A percentile compares a stretch with the other conserved stretches of the same genome.
Evolutionary conservation across 352 stramenopile species (phyloP).

Genomic region (Phytophthora ramorum): DNA sequence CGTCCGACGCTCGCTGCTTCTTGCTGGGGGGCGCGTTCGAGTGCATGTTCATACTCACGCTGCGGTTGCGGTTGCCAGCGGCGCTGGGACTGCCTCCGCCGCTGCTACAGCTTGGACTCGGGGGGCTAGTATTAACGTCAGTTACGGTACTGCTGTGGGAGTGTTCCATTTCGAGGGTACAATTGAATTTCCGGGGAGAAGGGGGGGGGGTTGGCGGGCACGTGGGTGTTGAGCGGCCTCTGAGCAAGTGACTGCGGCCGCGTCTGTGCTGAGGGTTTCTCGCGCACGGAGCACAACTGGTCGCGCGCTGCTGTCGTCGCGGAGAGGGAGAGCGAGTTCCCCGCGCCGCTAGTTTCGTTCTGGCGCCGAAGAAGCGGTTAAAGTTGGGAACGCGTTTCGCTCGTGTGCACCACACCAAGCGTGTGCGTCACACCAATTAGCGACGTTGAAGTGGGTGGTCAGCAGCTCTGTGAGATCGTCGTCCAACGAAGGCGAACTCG

Average conservation of each 20-base stretch:
- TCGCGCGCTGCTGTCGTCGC: neutral
- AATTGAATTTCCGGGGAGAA: neutral
- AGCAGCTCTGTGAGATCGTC: neutral
- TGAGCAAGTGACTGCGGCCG: neutral
- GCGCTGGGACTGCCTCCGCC: slow-evolving; percentile 22
- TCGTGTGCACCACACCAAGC: no score
- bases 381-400: slow-evolving; percentile 4
- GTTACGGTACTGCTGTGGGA: slow-evolving; percentile 37
- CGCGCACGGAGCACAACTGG: neutral
- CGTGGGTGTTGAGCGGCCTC: neutral
- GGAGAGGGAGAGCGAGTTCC: slow-evolving; percentile 8
- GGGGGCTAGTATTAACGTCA: slow-evolving; percentile 30
- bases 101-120: slow-evolving; percentile 26
- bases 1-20: slow-evolving; percentile 82
- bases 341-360: slow-evolving; percentile 29
- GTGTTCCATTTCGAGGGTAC: slow-evolving; percentile 30
- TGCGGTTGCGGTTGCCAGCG: slow-evolving; percentile 58
- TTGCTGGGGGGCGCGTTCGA: slow-evolving; percentile 70
- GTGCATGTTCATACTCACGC: slow-evolving; percentile 72
- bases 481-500: slow-evolving; percentile 1
- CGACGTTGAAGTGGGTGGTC: slow-evolving; percentile 33
- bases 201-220: neutral
- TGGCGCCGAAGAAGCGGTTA: slow-evolving; percentile 23
- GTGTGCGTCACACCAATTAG: no score
- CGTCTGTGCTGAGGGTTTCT: neutral